Evolutionary conservation across 2,329 filamentous ascomycete species (phyloP), one percentile per base, ranked within the genome.

Genomic region (Alternaria rosae): DNA sequence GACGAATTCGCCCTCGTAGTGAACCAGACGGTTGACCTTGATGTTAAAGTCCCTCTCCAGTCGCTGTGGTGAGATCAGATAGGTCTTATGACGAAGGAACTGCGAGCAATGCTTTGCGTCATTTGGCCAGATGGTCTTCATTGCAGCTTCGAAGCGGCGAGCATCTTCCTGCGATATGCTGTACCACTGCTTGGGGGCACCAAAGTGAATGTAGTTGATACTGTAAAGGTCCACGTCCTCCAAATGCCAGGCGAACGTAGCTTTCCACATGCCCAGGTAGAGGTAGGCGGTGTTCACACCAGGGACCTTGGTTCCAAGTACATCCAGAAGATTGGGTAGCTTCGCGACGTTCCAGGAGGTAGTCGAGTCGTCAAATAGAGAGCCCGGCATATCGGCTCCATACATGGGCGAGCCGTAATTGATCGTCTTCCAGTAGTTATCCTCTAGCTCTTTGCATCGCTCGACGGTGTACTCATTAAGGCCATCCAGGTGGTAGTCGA

Each of bases 251-350:
- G 95, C 95, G 78, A 99, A 99, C 0, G 95, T 98, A 12, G 95
- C 94, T 80, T 98, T 98, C 95, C 95, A 99, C 95, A 99, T 99
- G 44, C 95, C 95, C 62, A 99, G 85, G 76, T 99, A 99, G 2
- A 99, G 87, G 76, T 99, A 99, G 2, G 95, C 94, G 2, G 94
- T 99, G 75, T 99, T 99, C 75, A 99, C 96, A 69, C 95, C 95
- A 4, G 95, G 96, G 9, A 99, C 93, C 71, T 97, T 97, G 58
- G 93, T 94, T 7, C 95, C 95, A 2, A 99, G 85, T 5, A 97
- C 92, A 79, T 99, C 95, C 41, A 99, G 86, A 58, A 99, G 82
- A 70, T 98, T 99, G 12, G 93, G 92, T 28, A 99, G 85, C 76
- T 97, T 96, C 71, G 96, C 95, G 45, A 99, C 88, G 71, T 99